Base-by-base conservation (phyloP, 768 basidiomycete genomes). In the Leccinum barrowsii region DNA sequence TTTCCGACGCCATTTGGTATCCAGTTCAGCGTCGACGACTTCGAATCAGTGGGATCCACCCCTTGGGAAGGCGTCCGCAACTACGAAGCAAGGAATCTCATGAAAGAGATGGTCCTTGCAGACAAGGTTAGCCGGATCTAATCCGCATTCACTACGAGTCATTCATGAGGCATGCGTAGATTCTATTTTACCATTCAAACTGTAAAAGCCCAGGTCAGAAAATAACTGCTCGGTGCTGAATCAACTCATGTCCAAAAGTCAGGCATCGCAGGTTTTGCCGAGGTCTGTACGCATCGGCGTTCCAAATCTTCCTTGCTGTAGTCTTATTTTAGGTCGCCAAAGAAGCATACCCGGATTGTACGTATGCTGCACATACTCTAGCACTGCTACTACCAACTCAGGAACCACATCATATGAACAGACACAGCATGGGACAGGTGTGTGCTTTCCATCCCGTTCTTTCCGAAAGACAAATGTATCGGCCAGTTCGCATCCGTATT, bases 341-440 rank as follows among this genome's bases (percentile, higher is more conserved):
- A 70, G 89, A 90, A 69, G 91, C 92, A 6, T 95, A 96, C 73
- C 91, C 94, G 19, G 94, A 98, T 69, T 82, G 92, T 94, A 73
- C 75, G 91, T 21, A 15, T 54, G 30, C 42, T 12, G 12, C 28
- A 11, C 21, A 55, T 57, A 50, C 63, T 54, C 53, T 44, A 50
- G 59, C 51, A 21, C 47, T 3, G 13, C 37, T 13, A 22, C 32
- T 50, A 40, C 35, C 32, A 2, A 49, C 65, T 69, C 48, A 67
- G 35, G 5, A 15, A 11, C 40, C 26, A 12, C 32, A 21, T 21
- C 37, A n/a, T 10, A 35, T 50, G 35, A 55, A 50, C 58, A 96
- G 94, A 90, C 64, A 93, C 94, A 4, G 92, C 94, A 34, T 96
- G 92, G 91, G 92, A 95, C 67, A 68, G 82, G 92, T 91, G 67